Base-by-base conservation (phyloP, 169 alveolate genomes). In the Neospora caninum region DNA sequence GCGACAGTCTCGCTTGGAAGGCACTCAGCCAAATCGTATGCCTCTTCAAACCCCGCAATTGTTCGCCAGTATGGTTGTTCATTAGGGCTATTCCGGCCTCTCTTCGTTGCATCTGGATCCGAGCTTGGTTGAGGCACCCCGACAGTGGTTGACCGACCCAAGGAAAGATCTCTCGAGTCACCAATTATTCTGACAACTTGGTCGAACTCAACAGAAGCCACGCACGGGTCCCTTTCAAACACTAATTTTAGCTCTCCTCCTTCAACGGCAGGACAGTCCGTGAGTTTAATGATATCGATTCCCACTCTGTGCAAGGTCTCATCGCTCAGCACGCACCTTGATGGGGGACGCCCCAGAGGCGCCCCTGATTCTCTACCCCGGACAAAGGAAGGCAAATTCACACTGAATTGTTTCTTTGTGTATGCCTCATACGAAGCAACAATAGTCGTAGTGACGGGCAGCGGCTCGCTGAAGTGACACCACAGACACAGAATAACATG, bases 1-100 rank as follows among this genome's bases (percentile, higher is more conserved):
- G 97, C 98, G 31, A 97, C 98, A 43, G 96, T 95, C 43, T 49
- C 70, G n/a, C 49, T 31, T 38, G 31, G 80, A 38, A 49, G 43
- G 27, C 70, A 86, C 31, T 49, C 80, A 53, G 92, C 54, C 49
- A 42, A n/a, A 42, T 41, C 22, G 27, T 36, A 41, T 25, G 69
- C 89, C 29, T 39, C 69, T n/a, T 43, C 67, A 49, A 82, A 82
- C 38, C 89, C 67, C 36, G 89, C 89, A 39, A 82, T 82, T 0
- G 13, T 38, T 22, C 58, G 89, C 89, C 89, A 82, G 89, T 82
- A 82, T 25, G 54, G 89, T 78, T 78, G 41, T 39, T 78, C 87
- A 42, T 16, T 20, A 34, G 43, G 87, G 6, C 43, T 34, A 0
- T 0, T 18, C 31, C 87, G 87, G 43, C n/a, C 87, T 78, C 53